These are phyloP conservation scores for Xerocomus nothofagi DNA, from an alignment of 1,284 basidiomycete species.

Conservation along the genomic window DNA sequence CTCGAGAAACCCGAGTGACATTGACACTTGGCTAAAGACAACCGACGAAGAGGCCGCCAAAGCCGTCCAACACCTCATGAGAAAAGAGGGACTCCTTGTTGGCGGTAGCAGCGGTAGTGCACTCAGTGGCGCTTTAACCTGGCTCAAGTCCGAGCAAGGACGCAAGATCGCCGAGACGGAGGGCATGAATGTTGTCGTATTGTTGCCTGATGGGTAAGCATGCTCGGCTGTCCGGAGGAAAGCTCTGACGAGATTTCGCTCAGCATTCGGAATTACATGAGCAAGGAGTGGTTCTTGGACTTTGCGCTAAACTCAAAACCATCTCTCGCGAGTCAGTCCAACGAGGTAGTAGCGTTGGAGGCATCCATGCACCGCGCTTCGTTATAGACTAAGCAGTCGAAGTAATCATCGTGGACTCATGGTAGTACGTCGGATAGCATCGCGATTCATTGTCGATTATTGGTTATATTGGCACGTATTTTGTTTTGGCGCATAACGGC, in stretches of 20 bases:
- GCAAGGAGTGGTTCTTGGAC: constrained; percentile 83
- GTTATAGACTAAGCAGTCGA: constrained; percentile 5
- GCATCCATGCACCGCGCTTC: constrained; percentile 3
- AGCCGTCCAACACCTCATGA: constrained; percentile 79
- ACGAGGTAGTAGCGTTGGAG: not conserved
- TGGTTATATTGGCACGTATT: not conserved
- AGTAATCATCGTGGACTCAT: not conserved
- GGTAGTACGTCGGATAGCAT: not conserved
- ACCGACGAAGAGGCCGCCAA: constrained; percentile 80
- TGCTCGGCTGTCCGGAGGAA: not conserved
- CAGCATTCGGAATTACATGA: constrained; percentile 95
- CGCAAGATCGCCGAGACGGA: constrained; percentile 64
- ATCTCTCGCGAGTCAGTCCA: constrained; percentile 44
- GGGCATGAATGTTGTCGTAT: constrained; percentile 84
- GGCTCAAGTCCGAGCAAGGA: constrained; percentile 74
- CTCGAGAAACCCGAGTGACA: constrained; percentile 49
- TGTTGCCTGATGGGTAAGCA: constrained; percentile 86
- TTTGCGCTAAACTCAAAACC: constrained; percentile 58
- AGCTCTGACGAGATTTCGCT: not conserved
- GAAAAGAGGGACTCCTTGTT: constrained; percentile 84
- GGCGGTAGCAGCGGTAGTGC: constrained; percentile 92
- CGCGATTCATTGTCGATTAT: not conserved
- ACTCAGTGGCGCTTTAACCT: constrained; percentile 75
- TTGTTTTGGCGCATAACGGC: not conserved
- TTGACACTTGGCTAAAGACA: constrained; percentile 87